Percentiles rank a stretch among this genome's conserved stretches.
phyloP scores from a whole-genome alignment of 306 rosid genomes.

The Boehmeria nivea region DNA sequence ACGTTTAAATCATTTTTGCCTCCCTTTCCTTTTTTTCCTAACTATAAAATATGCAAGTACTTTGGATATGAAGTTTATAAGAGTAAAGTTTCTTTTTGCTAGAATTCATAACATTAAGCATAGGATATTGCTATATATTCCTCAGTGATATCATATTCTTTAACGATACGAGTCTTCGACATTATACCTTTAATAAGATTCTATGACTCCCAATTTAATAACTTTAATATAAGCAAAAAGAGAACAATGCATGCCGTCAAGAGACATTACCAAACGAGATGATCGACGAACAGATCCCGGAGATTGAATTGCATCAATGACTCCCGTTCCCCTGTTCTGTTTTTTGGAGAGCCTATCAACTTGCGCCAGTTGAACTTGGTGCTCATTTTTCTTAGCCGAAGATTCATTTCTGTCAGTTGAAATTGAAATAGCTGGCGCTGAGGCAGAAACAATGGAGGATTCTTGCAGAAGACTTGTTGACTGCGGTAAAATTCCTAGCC shows the following conservation, averaged over 20 bases:
- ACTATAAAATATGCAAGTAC: too few species aligned
- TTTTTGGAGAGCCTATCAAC: conserved; percentile 31
- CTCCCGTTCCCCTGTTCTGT: conserved; percentile 29
- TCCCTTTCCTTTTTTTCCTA: too few species aligned
- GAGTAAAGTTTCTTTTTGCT: too few species aligned
- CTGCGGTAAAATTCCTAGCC: conserved; percentile 38
- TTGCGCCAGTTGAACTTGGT: conserved; percentile 33
- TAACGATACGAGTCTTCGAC: too few species aligned
- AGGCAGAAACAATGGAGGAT: conserved; percentile 44
- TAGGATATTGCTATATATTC: too few species aligned
- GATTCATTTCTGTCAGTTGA: conserved; percentile 56
- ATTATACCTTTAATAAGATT: too few species aligned
- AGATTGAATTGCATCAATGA: conserved; percentile 30
- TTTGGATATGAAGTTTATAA: too few species aligned
- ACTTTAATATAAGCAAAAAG: too few species aligned
- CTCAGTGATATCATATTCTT: too few species aligned
- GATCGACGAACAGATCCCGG: conserved; percentile 65
- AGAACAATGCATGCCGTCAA: neutral
- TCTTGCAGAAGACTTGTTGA: conserved; percentile 40
- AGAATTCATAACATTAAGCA: too few species aligned
- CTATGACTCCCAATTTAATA: too few species aligned
- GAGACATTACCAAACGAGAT: conserved; percentile 52
- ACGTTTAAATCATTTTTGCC: too few species aligned
- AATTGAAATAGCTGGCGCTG: conserved; percentile 60
- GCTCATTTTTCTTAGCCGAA: conserved; percentile 30